Evolutionary conservation across 495 filamentous ascomycete species (phyloP), one percentile per base, ranked within the genome.

Genomic region (Penicillium manginii): DNA sequence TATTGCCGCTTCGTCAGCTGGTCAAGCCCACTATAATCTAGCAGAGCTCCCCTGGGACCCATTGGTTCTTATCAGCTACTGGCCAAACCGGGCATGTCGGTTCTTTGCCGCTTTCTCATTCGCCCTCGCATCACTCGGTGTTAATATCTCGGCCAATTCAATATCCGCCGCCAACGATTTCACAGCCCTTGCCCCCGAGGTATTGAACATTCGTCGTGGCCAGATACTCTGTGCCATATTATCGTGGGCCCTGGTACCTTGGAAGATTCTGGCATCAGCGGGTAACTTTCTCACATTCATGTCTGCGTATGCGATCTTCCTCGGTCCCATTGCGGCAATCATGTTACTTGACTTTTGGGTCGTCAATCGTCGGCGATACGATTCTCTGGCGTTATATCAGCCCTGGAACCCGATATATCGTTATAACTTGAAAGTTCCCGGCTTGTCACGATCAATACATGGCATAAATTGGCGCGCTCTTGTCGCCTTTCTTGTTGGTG

Each of bases 281-380:
- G 76, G 75, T 12, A 83, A 77, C 15, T 82, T 88, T 53, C 72
- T 88, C 2, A 80, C 73, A 47, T 88, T 88, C 73, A 85, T 88
- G 84, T 78, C 80, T 18, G 83, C 82, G 1, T 86, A 87, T 52
- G 79, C 83, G 15, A 81, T 90, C 33, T 90, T 91, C 73, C 77
- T 91, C 3, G 87, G 82, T 0, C 88, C 88, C 0, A 85, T 91
- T 46, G 85, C 83, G 10, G 84, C 83, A 12, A 86, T 90, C 56
- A 83, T 91, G 73, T 73, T 83, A 0, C 78, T 80, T 17, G 88
- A 91, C 63, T 91, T 82, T 69, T 91, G 86, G 87, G 45, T 88
- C 50, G 69, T 91, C 15, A 86, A 90, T 60, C 66, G 63, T n/a
- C 66, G 77, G 32, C 77, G 81, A 43, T 85, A 87, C 62, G 85